These are phyloP conservation scores for Bonia amplexicaulis DNA, from an alignment of 176 grass and related monocot genomes.

Conservation along the genomic window DNA sequence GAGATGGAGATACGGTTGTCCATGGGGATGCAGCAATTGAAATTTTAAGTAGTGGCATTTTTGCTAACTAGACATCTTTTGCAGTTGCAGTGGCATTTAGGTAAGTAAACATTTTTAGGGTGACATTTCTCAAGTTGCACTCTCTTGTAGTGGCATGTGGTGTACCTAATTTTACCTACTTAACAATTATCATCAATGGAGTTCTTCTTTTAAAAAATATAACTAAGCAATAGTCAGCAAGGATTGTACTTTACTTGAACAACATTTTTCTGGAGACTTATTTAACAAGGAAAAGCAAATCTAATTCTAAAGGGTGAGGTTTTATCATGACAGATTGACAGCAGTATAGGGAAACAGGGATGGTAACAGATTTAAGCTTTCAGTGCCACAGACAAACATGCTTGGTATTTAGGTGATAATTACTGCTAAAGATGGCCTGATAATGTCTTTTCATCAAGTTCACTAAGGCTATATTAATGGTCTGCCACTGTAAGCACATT, in stretches of 20 bases:
- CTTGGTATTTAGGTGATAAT: background rate
- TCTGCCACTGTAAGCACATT: background rate
- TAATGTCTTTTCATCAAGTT: background rate
- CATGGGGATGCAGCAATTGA: background rate
- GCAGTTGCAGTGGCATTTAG: too few relatives aligned
- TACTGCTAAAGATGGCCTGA: background rate
- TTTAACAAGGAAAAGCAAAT: background rate
- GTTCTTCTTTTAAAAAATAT: too few relatives aligned
- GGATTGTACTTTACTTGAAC: too few relatives aligned
- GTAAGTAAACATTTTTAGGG: too few relatives aligned
- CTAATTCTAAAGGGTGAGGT: background rate
- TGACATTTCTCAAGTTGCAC: too few relatives aligned
- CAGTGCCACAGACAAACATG: background rate
- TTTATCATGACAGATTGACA: background rate
- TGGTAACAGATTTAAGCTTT: background rate
- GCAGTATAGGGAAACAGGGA: background rate
- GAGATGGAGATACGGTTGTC: background rate
- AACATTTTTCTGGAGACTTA: too few relatives aligned
- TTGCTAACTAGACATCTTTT: background rate
- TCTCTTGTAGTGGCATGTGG: too few relatives aligned
- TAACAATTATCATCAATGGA: too few relatives aligned
- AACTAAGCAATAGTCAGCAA: too few relatives aligned
- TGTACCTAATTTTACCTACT: too few relatives aligned
- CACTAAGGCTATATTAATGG: too few relatives aligned
- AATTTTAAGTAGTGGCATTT: background rate